Evolutionary conservation across 2,329 filamentous ascomycete species (phyloP).

Genomic region (Alternaria panax): DNA sequence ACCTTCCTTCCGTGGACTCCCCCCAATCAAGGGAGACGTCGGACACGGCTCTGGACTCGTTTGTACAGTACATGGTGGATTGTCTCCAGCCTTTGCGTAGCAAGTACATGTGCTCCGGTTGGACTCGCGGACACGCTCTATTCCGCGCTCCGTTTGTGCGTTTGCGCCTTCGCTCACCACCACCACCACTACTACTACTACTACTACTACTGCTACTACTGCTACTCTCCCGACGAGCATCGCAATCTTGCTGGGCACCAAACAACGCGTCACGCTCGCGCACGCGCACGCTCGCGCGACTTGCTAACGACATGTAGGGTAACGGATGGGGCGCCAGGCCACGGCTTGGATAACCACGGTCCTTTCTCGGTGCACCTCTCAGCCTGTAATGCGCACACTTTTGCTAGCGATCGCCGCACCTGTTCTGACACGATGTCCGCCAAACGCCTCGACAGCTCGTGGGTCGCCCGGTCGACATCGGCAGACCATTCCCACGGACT

Average conservation of each 20-base stretch:
- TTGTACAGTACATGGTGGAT: neutral
- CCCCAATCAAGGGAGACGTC: conserved; percentile 2
- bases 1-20: conserved; percentile 8
- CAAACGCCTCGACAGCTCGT: conserved; percentile 3
- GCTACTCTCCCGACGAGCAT: neutral
- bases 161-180: neutral
- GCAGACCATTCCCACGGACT: conserved; percentile 15
- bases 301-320: conserved; percentile 8
- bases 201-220: neutral
- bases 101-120: too few species aligned
- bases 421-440: conserved; percentile 9
- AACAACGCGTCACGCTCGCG: conserved; percentile 8
- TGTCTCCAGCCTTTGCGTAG: neutral
- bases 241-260: conserved; percentile 1
- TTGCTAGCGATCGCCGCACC: conserved; percentile 1
- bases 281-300: conserved; percentile 12
- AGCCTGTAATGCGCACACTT: conserved; percentile 4
- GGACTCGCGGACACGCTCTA: too few species aligned
- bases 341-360: conserved; percentile 5
- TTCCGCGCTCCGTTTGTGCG: neutral
- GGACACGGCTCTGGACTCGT: neutral
- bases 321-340: neutral
- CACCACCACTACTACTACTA: neutral
- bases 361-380: conserved; percentile 13
- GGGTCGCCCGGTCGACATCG: conserved; percentile 21